Evolutionary conservation across 2,329 filamentous ascomycete genomes (phyloP).

Genomic region (Sporothrix protearum): DNA sequence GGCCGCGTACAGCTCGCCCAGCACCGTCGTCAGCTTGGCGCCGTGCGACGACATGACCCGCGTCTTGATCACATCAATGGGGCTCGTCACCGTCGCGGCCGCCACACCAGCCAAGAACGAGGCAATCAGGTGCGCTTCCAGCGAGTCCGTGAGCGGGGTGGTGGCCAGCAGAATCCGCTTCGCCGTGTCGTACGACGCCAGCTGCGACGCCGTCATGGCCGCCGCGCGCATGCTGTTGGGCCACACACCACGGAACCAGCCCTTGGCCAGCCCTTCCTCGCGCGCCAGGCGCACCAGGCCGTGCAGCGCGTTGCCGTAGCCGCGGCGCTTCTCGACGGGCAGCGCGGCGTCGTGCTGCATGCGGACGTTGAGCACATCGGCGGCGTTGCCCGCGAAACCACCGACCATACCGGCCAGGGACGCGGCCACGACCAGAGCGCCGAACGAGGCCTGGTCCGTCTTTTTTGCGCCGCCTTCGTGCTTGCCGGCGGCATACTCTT

Average conservation of each 20-base stretch:
- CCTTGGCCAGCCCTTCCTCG: conserved; percentile 66
- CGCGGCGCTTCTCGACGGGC: conserved; percentile 67
- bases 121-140: conserved; percentile 75
- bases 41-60: conserved; percentile 70
- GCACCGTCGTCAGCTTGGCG: conserved; percentile 53
- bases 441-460: conserved; percentile 58
- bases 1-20: conserved; percentile 63
- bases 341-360: conserved; percentile 94
- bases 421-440: conserved; percentile 77
- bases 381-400: conserved; percentile 86
- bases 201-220: conserved; percentile 82
- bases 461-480: conserved; percentile 32
- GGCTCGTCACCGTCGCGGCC: conserved; percentile 79
- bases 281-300: conserved; percentile 83
- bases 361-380: conserved; percentile 93
- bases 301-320: conserved; percentile 86
- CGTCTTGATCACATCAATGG: conserved; percentile 87
- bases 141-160: conserved; percentile 64
- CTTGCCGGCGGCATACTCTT: conserved; percentile 33
- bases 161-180: conserved; percentile 65
- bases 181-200: conserved; percentile 81
- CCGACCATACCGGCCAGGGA: conserved; percentile 81
- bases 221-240: conserved; percentile 77
- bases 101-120: conserved; percentile 76
- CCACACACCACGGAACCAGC: conserved; percentile 80